Conservation (phyloP, 2,329 filamentous ascomycete genomes). For the Colletotrichum liriopes region DNA sequence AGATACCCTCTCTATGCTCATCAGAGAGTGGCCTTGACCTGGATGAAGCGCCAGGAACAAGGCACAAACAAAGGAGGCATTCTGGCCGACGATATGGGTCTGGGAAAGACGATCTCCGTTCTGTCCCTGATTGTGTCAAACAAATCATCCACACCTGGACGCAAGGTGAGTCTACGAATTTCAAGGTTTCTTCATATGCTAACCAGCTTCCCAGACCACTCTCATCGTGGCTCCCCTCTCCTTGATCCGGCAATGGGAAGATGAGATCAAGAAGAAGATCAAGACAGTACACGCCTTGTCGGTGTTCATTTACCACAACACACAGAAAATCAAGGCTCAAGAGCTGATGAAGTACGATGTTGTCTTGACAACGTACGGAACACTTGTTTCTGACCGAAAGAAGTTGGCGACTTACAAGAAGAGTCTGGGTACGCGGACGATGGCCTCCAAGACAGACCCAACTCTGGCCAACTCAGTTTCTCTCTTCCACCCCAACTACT, state of each 20-base stretch:
- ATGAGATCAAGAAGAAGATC: constrained; percentile 82
- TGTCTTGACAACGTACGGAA: constrained; percentile 85
- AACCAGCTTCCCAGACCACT: constrained; percentile 71
- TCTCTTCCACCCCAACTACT: constrained; percentile 72
- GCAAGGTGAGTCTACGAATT: constrained; percentile 47
- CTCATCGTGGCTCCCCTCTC: constrained; percentile 87
- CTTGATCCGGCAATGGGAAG: constrained; percentile 87
- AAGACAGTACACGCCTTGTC: constrained; percentile 71
- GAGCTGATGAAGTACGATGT: constrained; percentile 79
- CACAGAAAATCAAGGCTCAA: constrained; percentile 67
- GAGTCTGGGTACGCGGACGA: constrained; percentile 59
- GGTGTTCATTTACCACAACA: constrained; percentile 79
- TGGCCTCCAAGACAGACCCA: constrained; percentile 55
- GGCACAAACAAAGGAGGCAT: constrained; percentile 85
- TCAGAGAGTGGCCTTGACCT: constrained; percentile 83
- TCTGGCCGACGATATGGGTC: constrained; percentile 85
- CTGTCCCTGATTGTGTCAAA: constrained; percentile 82
- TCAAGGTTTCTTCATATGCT: constrained; percentile 15
- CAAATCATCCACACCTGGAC: constrained; percentile 66
- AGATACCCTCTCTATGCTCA: constrained; percentile 82
- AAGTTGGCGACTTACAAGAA: constrained; percentile 59
- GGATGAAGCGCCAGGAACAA: constrained; percentile 83
- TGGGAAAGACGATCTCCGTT: constrained; percentile 88
- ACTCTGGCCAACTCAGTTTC: constrained; percentile 61
- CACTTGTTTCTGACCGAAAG: constrained; percentile 77